Conservation (phyloP, 148 eudicot species). For the Arbutus unedo region DNA sequence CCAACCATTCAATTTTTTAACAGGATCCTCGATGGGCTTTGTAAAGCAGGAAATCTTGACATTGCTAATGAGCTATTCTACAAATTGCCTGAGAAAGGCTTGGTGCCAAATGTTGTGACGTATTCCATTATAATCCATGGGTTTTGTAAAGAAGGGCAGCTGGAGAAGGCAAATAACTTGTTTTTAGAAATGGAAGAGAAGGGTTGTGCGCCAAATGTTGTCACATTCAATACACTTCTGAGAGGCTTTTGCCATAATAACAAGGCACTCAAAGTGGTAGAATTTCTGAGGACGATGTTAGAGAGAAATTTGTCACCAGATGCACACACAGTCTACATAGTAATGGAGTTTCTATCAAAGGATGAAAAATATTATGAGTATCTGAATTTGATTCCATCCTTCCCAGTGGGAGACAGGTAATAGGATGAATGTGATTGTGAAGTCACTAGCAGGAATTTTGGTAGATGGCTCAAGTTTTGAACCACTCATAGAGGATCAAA, state of each 20-base stretch:
- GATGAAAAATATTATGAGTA: conserved; percentile 6
- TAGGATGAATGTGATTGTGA: conserved; percentile 29
- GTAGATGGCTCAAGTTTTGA: background rate
- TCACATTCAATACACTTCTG: conserved; percentile 21
- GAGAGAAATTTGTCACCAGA: conserved; percentile 18
- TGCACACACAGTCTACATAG: conserved; percentile 11
- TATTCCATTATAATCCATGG: conserved; percentile 24
- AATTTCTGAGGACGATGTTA: conserved; percentile 23
- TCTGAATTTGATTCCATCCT: conserved; percentile 17
- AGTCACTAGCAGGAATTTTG: conserved; percentile 17
- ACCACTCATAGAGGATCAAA: background rate
- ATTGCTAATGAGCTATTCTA: conserved; percentile 19
- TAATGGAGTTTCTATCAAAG: conserved; percentile 7
- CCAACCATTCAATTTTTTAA: conserved; percentile 1
- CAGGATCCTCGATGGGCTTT: conserved; percentile 20
- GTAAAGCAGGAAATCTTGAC: conserved; percentile 25
- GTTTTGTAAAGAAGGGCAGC: conserved; percentile 19
- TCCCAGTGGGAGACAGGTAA: background rate
- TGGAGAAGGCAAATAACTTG: conserved; percentile 20
- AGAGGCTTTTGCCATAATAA: conserved; percentile 14
- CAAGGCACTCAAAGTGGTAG: conserved; percentile 19
- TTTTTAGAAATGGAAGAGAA: conserved; percentile 28
- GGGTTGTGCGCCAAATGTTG: conserved; percentile 21
- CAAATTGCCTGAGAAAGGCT: conserved; percentile 10
- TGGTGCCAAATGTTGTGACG: conserved; percentile 15